phyloP scores from a whole-genome alignment of 805 yeast genomes.

The Lachancea fermentati region DNA sequence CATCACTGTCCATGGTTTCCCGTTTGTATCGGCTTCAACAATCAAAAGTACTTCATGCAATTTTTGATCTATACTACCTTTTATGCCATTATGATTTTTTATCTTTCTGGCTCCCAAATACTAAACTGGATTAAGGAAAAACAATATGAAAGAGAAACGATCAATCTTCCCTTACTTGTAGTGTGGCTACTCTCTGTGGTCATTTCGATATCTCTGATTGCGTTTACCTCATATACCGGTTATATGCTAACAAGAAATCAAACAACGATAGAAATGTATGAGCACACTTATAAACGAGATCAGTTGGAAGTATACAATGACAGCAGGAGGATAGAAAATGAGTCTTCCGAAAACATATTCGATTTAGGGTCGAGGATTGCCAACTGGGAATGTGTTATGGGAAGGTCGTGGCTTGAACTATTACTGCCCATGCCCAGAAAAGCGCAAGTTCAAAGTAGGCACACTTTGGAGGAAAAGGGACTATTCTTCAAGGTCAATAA shows the following conservation, averaged over 20 bases:
- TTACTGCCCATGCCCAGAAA: slow-evolving; percentile 48
- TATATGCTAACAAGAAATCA: slow-evolving; percentile 57
- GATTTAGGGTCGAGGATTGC: slow-evolving; percentile 54
- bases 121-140: slow-evolving; percentile 43
- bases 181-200: slow-evolving; percentile 49
- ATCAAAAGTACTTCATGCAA: slow-evolving; percentile 77
- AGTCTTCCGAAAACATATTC: slow-evolving; percentile 58
- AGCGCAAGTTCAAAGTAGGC: slow-evolving; percentile 23
- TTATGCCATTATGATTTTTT: slow-evolving; percentile 41
- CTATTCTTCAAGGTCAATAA: slow-evolving; percentile 38
- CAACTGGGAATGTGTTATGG: slow-evolving; percentile 76
- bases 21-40: slow-evolving; percentile 74
- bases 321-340: slow-evolving; percentile 39
- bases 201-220: slow-evolving; percentile 48
- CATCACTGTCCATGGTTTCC: slow-evolving; percentile 97
- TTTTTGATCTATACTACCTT: slow-evolving; percentile 52
- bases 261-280: slow-evolving; percentile 80
- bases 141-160: slow-evolving; percentile 36
- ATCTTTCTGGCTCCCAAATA: slow-evolving; percentile 38
- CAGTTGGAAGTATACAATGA: slow-evolving; percentile 36
- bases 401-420: slow-evolving; percentile 62
- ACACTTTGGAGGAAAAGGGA: slow-evolving; percentile 39
- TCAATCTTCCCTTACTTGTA: slow-evolving; percentile 57
- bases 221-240: slow-evolving; percentile 53
- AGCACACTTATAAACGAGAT: slow-evolving; percentile 42